Evolutionary conservation across 257 asterid species (phyloP).

Genomic region (Ocimum tenuiflorum): DNA sequence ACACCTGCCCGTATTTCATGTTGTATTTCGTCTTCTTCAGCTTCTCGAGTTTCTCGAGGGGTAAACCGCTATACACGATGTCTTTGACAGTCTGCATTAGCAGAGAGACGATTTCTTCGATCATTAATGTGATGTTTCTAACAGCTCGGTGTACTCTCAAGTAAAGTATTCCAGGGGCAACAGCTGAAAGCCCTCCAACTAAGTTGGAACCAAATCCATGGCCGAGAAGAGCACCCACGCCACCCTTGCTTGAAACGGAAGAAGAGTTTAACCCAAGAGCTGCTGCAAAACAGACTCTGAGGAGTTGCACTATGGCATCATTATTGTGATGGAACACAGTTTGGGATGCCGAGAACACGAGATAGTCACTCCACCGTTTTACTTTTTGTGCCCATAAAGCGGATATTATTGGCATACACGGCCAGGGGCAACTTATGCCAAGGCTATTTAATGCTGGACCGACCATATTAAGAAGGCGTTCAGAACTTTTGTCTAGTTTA

Average conservation of each 20-base stretch:
- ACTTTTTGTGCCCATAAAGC: constrained; percentile 91
- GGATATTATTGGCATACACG: constrained; percentile 78
- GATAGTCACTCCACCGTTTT: constrained; percentile 85
- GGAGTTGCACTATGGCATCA: constrained; percentile 88
- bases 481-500: constrained; percentile 62
- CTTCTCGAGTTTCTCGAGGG: constrained; percentile 49
- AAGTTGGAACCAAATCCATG: constrained; percentile 87
- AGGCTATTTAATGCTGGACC: constrained; percentile 70
- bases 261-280: constrained; percentile 61
- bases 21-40: constrained; percentile 50
- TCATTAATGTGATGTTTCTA: constrained; percentile 56
- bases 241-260: constrained; percentile 49
- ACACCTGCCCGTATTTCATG: constrained; percentile 67
- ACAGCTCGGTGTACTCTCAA: constrained; percentile 80
- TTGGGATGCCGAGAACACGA: constrained; percentile 76
- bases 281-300: constrained; percentile 70
- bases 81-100: constrained; percentile 72
- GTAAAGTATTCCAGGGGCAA: constrained; percentile 92
- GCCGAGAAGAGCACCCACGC: constrained; percentile 93
- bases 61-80: constrained; percentile 49
- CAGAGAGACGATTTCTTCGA: constrained; percentile 71
- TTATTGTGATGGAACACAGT: constrained; percentile 77
- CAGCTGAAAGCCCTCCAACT: constrained; percentile 63
- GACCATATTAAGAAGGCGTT: constrained; percentile 52
- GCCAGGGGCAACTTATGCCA: constrained; percentile 92